Evolutionary conservation across 116 monocot species (phyloP), one percentile per base, ranked within the genome.

Genomic region (Dioscorea cayenensis): DNA sequence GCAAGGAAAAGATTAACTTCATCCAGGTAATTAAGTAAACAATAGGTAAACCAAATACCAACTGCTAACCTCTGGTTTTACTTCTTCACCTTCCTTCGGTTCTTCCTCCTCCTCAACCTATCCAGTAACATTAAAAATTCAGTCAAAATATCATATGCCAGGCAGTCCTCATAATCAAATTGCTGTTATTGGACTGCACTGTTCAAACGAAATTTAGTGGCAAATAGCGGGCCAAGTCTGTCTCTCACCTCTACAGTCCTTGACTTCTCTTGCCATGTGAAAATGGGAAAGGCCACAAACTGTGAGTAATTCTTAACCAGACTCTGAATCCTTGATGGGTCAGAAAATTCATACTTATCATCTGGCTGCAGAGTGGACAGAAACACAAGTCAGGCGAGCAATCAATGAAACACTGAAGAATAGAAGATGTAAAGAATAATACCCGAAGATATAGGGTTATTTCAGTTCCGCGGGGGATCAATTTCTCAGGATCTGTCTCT

Each of bases 251-350:
- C 96, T 63, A 92, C 81, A 36, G 84, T 97, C 51, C 86, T 87
- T 65, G 96, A 92, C 72, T 94, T 94, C 70, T 94, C 94, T 73
- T 90, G 85, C 85, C 90, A 94, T n/a, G 94, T 94, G 75, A 82
- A 90, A 50, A 97, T 97, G 60, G 96, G 96, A 68, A 97, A 97
- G 49, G 96, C 84, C 1, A 97, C 93, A 83, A 97, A 97, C 72
- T 97, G 96, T 49, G 96, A 97, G 75, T 97, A 97, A 70, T 97
- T 97, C 84, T 97, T 97, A 13, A 97, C 96, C 59, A 97, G 65
- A 55, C 72, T 81, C 71, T 90, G 92, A 51, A 92, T 86, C 74
- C 81, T 92, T 48, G 84, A 71, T 23, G 96, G 88, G 5, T 97
- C 93, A 0, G 90, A 78, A 83, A 88, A 97, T 74, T 97, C 96